Evolutionary conservation across 2,329 filamentous ascomycete genomes (phyloP).

Genomic region (Colletotrichum sp.): DNA sequence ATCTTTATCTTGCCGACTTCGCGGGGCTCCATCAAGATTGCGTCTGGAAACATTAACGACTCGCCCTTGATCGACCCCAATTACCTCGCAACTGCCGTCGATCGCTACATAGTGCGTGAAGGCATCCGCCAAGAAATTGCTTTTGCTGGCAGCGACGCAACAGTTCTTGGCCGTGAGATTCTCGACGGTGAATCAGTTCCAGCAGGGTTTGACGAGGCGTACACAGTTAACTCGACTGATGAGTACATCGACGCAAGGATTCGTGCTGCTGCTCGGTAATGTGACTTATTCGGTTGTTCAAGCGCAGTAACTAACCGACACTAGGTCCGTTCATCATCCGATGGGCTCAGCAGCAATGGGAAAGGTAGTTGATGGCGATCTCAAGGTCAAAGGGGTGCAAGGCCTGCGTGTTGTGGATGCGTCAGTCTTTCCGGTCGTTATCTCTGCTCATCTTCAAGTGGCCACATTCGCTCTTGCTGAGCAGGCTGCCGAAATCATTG

Average conservation of each 20-base stretch:
- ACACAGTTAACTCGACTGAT: constrained; percentile 24
- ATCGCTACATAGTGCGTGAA: constrained; percentile 31
- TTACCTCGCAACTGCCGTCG: constrained; percentile 31
- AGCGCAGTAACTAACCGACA: background rate
- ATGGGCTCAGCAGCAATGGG: constrained; percentile 34
- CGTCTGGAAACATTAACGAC: constrained; percentile 19
- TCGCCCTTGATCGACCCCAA: constrained; percentile 32
- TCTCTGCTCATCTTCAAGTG: constrained; percentile 51
- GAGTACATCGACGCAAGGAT: constrained; percentile 30
- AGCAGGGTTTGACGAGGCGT: constrained; percentile 20
- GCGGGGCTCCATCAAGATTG: constrained; percentile 29
- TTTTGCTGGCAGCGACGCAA: constrained; percentile 17
- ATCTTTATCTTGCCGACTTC: constrained; percentile 29
- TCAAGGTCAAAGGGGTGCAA: constrained; percentile 39
- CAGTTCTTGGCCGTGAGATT: constrained; percentile 4
- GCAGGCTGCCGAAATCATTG: constrained; percentile 63
- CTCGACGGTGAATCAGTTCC: constrained; percentile 27
- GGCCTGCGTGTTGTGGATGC: constrained; percentile 42
- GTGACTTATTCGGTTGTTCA: constrained; percentile 2
- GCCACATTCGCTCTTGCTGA: constrained; percentile 62
- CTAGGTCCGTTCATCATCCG: constrained; percentile 18
- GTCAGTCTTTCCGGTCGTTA: constrained; percentile 36
- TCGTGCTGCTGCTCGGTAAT: constrained; percentile 12
- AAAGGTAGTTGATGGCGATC: constrained; percentile 31
- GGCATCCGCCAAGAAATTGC: constrained; percentile 26